These are phyloP conservation scores for Suhomyces vadensis DNA, from an alignment of 805 yeast genomes.

Conservation along the genomic window DNA sequence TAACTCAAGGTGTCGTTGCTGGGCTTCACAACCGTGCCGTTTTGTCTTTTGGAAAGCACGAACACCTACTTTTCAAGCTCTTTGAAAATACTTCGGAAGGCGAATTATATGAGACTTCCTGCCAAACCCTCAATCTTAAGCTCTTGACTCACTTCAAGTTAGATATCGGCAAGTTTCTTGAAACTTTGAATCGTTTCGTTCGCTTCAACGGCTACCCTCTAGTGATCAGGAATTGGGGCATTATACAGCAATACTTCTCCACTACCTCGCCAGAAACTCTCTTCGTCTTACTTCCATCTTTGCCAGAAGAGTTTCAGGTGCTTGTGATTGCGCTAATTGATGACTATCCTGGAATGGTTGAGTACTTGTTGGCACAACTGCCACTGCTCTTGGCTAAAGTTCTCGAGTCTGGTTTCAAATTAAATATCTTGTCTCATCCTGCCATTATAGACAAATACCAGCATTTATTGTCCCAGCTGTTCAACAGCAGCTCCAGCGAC, in stretches of 20 bases:
- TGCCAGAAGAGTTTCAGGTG: constrained; percentile 5
- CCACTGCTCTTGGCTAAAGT: constrained; percentile 13
- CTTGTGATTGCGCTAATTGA: constrained; percentile 8
- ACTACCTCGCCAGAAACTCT: not conserved
- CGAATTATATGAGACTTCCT: constrained; percentile 48
- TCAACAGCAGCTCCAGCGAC: not conserved
- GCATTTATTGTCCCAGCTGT: not conserved
- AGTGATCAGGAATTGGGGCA: constrained; percentile 17
- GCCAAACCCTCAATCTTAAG: constrained; percentile 54
- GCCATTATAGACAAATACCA: not conserved
- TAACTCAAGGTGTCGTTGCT: constrained; percentile 55
- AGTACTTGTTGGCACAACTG: constrained; percentile 1
- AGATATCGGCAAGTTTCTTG: constrained; percentile 20
- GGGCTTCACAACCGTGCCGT: constrained; percentile 44
- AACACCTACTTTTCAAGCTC: constrained; percentile 23
- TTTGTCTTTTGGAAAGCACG: constrained; percentile 29
- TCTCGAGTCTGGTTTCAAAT: constrained; percentile 14
- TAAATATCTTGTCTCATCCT: not conserved
- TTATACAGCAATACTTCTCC: constrained; percentile 17
- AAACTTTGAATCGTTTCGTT: constrained; percentile 36
- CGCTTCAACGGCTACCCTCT: constrained; percentile 39
- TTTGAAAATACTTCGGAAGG: constrained; percentile 49
- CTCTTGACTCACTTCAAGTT: constrained; percentile 43
- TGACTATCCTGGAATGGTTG: not conserved
- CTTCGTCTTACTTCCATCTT: not conserved